phyloP scores from a whole-genome alignment of 2,329 filamentous ascomycete genomes.

The Pseudocercospora vitis region DNA sequence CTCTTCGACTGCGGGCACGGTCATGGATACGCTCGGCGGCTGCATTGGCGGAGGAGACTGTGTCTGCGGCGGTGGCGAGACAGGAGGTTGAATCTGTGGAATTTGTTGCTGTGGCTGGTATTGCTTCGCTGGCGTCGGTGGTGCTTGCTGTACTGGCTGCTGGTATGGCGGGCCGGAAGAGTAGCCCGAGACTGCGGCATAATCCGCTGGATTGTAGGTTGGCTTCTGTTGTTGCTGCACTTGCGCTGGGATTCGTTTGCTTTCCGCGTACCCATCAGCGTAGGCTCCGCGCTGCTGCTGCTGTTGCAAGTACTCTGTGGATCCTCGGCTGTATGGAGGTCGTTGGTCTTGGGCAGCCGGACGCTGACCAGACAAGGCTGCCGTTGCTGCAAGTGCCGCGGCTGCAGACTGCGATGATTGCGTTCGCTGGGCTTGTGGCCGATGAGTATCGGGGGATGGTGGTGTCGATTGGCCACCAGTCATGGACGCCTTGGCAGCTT shows the following conservation, averaged over 20 bases:
- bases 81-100: conserved; percentile 45
- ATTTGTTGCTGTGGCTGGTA: conserved; percentile 53
- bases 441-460: conserved; percentile 48
- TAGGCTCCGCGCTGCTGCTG: conserved; percentile 31
- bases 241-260: conserved; percentile 32
- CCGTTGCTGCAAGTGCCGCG: conserved; percentile 49
- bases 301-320: conserved; percentile 41
- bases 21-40: conserved; percentile 31
- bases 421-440: conserved; percentile 50
- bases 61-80: conserved; percentile 44
- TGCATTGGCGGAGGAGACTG: conserved; percentile 35
- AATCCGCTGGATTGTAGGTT: conserved; percentile 74
- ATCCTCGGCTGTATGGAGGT: conserved; percentile 45
- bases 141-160: conserved; percentile 50
- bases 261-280: conserved; percentile 38
- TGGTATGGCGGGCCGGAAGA: conserved; percentile 38
- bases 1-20: conserved; percentile 36
- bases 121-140: conserved; percentile 56
- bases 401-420: conserved; percentile 52
- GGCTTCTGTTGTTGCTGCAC: conserved; percentile 49
- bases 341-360: conserved; percentile 44
- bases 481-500: conserved; percentile 52
- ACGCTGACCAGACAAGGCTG: conserved; percentile 43
- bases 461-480: conserved; percentile 40
- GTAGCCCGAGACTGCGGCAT: conserved; percentile 52